A percentile compares a stretch with the other conserved stretches of the same genome.
phyloP scores from a whole-genome alignment of 257 asterid genomes.

The Leonotis leonurus region DNA sequence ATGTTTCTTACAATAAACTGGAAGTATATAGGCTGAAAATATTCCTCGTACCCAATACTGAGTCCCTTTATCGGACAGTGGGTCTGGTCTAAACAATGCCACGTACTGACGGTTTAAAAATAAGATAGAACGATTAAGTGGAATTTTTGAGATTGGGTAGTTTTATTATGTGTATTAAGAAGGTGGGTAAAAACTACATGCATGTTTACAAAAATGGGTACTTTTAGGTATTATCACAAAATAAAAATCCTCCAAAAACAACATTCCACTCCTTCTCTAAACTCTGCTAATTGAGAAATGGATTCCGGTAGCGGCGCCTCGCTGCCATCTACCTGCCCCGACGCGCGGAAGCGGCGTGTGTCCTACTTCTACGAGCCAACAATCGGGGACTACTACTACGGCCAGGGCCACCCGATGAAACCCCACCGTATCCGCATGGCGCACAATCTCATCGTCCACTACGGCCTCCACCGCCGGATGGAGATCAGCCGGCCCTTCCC shows the following conservation, averaged over 20 bases:
- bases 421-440: conserved; percentile 84
- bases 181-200: no score
- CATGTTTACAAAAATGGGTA: no score
- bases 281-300: conserved; percentile 22
- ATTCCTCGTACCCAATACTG: no score
- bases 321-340: conserved; percentile 54
- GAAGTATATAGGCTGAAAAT: no score
- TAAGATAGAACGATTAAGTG: no score
- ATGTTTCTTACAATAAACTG: no score
- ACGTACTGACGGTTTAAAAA: no score
- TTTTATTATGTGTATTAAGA: no score
- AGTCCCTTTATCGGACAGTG: no score
- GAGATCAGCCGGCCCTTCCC: conserved; percentile 57
- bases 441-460: conserved; percentile 60
- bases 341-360: conserved; percentile 68
- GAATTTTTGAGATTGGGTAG: no score
- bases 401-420: conserved; percentile 79
- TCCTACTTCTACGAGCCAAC: conserved; percentile 72
- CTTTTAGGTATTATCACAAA: no score
- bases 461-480: conserved; percentile 62
- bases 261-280: background rate
- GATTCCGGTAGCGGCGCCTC: conserved; percentile 49
- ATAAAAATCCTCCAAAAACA: background rate
- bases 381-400: conserved; percentile 67
- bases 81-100: no score